Evolutionary conservation across 2,329 filamentous ascomycete genomes (phyloP).

Genomic region (Penicillium fuscoglaucum): DNA sequence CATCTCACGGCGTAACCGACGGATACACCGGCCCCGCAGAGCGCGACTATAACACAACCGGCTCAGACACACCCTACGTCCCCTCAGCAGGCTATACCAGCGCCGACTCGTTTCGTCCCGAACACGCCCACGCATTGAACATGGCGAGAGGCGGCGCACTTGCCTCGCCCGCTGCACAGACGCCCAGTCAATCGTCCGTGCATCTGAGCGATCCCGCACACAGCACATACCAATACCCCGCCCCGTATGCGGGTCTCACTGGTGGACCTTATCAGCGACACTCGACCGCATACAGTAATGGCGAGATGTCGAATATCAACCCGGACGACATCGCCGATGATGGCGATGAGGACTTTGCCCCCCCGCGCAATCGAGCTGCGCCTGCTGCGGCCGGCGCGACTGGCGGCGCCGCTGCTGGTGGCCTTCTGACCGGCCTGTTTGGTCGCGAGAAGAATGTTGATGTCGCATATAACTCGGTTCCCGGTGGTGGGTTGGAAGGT

Average conservation of each 20-base stretch:
- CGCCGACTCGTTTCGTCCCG: constrained; percentile 34
- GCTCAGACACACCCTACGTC: constrained; percentile 42
- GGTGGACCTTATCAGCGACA: constrained; percentile 69
- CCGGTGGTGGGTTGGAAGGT: constrained; percentile 31
- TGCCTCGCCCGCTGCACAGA: constrained; percentile 34
- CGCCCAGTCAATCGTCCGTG: constrained; percentile 38
- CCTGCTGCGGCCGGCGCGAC: constrained; percentile 41
- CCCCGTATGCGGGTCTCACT: constrained; percentile 38
- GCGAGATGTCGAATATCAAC: constrained; percentile 58
- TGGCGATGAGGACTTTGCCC: constrained; percentile 77
- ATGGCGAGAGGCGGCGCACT: constrained; percentile 37
- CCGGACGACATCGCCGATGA: constrained; percentile 82
- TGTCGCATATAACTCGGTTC: constrained; percentile 59
- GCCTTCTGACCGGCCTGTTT: constrained; percentile 47
- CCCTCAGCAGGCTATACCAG: constrained; percentile 24
- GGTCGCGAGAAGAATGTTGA: constrained; percentile 43
- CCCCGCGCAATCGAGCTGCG: constrained; percentile 30
- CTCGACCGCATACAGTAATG: constrained; percentile 49
- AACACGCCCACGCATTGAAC: constrained; percentile 43
- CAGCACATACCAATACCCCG: constrained; percentile 46
- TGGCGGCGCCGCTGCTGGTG: constrained; percentile 45
- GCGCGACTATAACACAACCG: constrained; percentile 36
- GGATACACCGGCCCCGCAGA: constrained; percentile 35
- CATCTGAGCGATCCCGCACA: constrained; percentile 30
- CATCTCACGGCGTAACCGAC: constrained; percentile 50